Base-by-base conservation (phyloP, 2,329 filamentous ascomycete genomes). In the Ophiostoma piceae region DNA sequence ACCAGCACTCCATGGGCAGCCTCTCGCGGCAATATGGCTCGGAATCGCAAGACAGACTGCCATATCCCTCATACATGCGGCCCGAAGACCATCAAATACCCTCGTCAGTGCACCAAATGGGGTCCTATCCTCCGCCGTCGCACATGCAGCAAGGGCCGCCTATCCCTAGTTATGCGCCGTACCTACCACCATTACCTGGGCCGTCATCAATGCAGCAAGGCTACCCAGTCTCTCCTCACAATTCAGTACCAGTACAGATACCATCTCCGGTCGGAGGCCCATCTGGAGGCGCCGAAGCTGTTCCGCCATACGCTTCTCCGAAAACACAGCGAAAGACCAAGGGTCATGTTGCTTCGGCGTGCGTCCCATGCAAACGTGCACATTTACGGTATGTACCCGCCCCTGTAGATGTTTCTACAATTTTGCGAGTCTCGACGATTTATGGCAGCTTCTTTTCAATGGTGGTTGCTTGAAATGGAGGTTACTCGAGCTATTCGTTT, bases 351-450 rank as follows among this genome's bases (percentile, higher is more conserved):
- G 90, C 91, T 67, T 94, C 91, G 47, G 92, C 92, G 35, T 95
- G 92, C 77, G 89, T 94, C 74, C 92, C 92, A 71, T 95, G 92
- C 81, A 94, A 94, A 78, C 88, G 88, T 78, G 92, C 92, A 51
- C 92, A 95, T 84, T 84, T 95, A 73, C 84, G 87, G 86, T 88
- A 80, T 77, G 82, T 35, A 22, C 7, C 41, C 47, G 14, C 3
- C 29, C 69, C 69, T 57, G 22, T 67, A 65, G 5, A 35, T 51
- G 29, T 32, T 51, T 51, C 4, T 12, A 32, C 43, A 9, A 8
- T 26, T 11, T 57, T 57, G 39, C 32, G 19, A 22, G 35, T 41
- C 22, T 64, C 29, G n/a, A 64, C 8, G 8, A 11, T 8, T 19
- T 64, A 16, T 14, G 16, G 29, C 32, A 64, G 19, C 60, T 32